Evolutionary conservation across 257 asterid genomes (phyloP).

Genomic region (Gentiana dahurica): DNA sequence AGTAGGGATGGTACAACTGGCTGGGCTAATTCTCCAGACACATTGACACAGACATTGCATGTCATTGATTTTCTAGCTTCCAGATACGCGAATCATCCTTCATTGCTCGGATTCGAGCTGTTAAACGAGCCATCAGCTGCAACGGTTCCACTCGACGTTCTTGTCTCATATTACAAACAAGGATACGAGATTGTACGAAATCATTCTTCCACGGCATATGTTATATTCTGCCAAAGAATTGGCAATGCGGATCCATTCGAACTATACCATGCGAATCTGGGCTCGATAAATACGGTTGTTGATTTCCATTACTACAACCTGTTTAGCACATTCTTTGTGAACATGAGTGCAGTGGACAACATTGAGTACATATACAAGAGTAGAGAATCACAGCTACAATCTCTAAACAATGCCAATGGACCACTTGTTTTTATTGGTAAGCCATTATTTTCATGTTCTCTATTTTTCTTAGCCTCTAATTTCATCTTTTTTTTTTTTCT

Average conservation of each 20-base stretch:
- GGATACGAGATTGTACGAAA: slow-evolving; percentile 60
- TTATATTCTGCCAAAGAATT: slow-evolving; percentile 67
- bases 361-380: slow-evolving; percentile 41
- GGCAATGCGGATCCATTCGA: slow-evolving; percentile 65
- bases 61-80: slow-evolving; percentile 67
- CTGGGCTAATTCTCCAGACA: slow-evolving; percentile 52
- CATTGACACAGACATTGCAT: slow-evolving; percentile 37
- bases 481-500: neutral
- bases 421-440: slow-evolving; percentile 66
- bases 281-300: slow-evolving; percentile 44
- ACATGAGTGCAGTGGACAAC: slow-evolving; percentile 45
- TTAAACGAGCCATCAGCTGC: slow-evolving; percentile 67
- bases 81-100: slow-evolving; percentile 68
- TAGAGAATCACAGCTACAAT: slow-evolving; percentile 49
- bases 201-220: slow-evolving; percentile 59
- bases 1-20: slow-evolving; percentile 72
- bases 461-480: neutral
- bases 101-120: slow-evolving; percentile 75
- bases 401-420: slow-evolving; percentile 59
- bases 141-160: slow-evolving; percentile 48
- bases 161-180: slow-evolving; percentile 47
- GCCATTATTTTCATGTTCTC: neutral
- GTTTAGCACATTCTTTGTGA: slow-evolving; percentile 41
- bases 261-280: slow-evolving; percentile 60
- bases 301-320: slow-evolving; percentile 79